phyloP scores from a whole-genome alignment of 1,139 yeast genomes.

The Zygoascus meyerae region DNA sequence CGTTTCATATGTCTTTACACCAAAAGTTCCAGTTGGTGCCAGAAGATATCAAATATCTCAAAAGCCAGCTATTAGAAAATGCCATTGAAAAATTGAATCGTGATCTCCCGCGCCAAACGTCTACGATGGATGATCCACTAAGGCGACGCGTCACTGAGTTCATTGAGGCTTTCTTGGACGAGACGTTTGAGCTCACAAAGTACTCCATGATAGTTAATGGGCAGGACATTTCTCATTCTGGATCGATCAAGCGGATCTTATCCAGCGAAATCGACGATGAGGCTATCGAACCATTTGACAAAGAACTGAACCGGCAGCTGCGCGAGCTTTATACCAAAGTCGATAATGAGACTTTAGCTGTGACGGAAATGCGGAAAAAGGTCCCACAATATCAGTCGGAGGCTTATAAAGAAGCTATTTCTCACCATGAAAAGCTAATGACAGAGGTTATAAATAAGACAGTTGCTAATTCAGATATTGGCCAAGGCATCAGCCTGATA shows the following conservation, averaged over 20 bases:
- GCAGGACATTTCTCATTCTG: constrained; percentile 20
- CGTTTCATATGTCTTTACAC: constrained; percentile 1
- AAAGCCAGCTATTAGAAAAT: constrained; percentile 38
- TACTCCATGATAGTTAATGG: constrained; percentile 47
- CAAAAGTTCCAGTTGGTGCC: constrained; percentile 43
- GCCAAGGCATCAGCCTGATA: not conserved
- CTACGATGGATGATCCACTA: constrained; percentile 40
- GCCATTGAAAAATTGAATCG: constrained; percentile 42
- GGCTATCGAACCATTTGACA: constrained; percentile 54
- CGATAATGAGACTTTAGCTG: constrained; percentile 48
- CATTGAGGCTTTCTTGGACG: constrained; percentile 41
- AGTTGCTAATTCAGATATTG: not conserved
- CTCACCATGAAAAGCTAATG: not conserved
- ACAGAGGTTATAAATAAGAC: not conserved
- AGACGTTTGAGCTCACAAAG: constrained; percentile 49
- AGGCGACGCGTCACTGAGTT: constrained; percentile 41
- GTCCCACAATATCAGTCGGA: constrained; percentile 35
- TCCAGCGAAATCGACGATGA: constrained; percentile 15
- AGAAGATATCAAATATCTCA: constrained; percentile 48
- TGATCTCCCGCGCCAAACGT: constrained; percentile 41
- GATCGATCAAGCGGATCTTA: constrained; percentile 18
- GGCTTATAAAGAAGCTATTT: constrained; percentile 7
- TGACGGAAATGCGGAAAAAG: constrained; percentile 45
- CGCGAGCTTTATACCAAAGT: constrained; percentile 45
- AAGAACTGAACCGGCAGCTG: constrained; percentile 45